These are phyloP conservation scores for Globisporangium lucens DNA, from an alignment of 352 stramenopile genomes.

Conservation along the genomic window DNA sequence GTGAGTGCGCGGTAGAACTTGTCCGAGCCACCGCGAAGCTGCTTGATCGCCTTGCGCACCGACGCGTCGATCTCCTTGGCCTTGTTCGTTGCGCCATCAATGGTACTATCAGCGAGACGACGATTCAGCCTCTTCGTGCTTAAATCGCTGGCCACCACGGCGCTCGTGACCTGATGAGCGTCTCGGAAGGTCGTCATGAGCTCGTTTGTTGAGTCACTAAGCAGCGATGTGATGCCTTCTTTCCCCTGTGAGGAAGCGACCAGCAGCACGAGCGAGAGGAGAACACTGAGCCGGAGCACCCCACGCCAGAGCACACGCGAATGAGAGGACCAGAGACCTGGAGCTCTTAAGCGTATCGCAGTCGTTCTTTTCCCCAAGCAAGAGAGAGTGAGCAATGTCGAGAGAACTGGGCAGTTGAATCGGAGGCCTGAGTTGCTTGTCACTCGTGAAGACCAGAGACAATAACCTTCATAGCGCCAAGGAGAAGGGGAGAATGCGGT, in stretches of 20 bases:
- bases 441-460: no score
- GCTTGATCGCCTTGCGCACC: conserved; percentile 59
- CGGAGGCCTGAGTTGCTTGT: no score
- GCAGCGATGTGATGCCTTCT: not conserved
- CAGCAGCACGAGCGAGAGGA: not conserved
- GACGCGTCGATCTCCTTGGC: conserved; percentile 42
- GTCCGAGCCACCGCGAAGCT: conserved; percentile 49
- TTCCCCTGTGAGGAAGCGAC: not conserved
- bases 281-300: not conserved
- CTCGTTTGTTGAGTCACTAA: not conserved
- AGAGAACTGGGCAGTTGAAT: no score
- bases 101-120: not conserved
- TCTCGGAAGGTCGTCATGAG: not conserved
- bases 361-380: not conserved
- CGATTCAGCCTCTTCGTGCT: not conserved
- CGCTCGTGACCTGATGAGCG: not conserved
- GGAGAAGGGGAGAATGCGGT: no score
- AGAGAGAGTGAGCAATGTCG: not conserved
- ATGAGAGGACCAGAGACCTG: not conserved
- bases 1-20: conserved; percentile 71
- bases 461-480: no score
- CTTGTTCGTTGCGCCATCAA: conserved; percentile 28
- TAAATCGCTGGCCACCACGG: not conserved
- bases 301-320: not conserved
- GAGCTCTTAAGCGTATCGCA: not conserved